Evolutionary conservation across 768 basidiomycete species (phyloP).

Genomic region (Lactarius psammicola): DNA sequence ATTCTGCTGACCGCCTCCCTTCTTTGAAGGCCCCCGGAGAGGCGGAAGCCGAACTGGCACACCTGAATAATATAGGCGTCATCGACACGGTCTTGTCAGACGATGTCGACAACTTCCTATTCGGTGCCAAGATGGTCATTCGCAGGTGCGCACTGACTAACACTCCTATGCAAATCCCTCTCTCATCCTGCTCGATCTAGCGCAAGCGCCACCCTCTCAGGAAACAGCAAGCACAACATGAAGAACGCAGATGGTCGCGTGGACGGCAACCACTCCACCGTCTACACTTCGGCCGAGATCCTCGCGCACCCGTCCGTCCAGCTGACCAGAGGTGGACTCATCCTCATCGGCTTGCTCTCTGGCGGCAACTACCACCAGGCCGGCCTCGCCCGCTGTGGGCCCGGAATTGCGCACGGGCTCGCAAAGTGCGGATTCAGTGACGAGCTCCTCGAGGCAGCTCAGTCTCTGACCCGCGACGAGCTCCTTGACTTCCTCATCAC

Average conservation of each 20-base stretch:
- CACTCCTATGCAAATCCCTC: too few species aligned
- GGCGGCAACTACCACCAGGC: constrained; percentile 87
- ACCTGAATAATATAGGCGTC: constrained; percentile 73
- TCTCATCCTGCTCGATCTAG: constrained; percentile 38
- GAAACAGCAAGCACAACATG: constrained; percentile 61
- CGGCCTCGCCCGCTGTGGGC: constrained; percentile 66
- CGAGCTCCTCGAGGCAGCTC: constrained; percentile 56
- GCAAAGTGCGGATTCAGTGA: constrained; percentile 82
- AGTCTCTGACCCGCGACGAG: constrained; percentile 40
- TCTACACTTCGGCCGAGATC: constrained; percentile 42
- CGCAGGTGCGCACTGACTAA: constrained; percentile 58
- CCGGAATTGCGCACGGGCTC: constrained; percentile 69
- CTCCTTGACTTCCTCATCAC: constrained; percentile 53
- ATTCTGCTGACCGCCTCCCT: constrained; percentile 31
- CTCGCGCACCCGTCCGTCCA: constrained; percentile 47
- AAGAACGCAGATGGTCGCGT: constrained; percentile 64
- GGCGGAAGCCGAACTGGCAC: constrained; percentile 91
- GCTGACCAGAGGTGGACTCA: constrained; percentile 63
- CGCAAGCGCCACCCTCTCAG: constrained; percentile 67
- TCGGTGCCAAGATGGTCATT: constrained; percentile 72
- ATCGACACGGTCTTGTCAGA: constrained; percentile 91
- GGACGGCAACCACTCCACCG: constrained; percentile 64
- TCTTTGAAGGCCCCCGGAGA: constrained; percentile 88
- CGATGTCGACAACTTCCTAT: too few species aligned
- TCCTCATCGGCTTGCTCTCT: constrained; percentile 80